Evolutionary conservation across 805 yeast genomes (phyloP), one percentile per base, ranked within the genome.

Genomic region (Wickerhamiella galacta): DNA sequence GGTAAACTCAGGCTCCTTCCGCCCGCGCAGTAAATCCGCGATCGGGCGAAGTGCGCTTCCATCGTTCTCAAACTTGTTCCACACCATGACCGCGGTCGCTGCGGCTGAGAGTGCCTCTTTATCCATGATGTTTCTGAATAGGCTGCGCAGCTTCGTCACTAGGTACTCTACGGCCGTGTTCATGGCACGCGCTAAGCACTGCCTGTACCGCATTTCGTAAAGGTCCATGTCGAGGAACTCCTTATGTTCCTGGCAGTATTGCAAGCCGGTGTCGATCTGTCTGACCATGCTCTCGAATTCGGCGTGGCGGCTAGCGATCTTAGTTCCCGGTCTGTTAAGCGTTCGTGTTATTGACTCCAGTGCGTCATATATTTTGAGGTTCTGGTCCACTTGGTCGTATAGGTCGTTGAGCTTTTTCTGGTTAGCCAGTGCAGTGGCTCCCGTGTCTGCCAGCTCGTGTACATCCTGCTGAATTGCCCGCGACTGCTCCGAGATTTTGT

Each of bases 181-280:
- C 30, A 82, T 61, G 1, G 92, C 75, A 37, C 94, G 65, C 1
- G 85, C 72, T 65, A 82, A 63, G 46, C 94, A 80, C 45, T 80
- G 92, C 39, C 78, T 70, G 56, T 80, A 81, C 37, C 85, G 66
- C 40, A 72, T 69, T 30, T 64, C 66, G 49, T 79, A 82, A 2
- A 70, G 48, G 18, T 73, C 87, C 8, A 69, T 59, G 34, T 83
- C 93, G 47, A 69, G 72, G 46, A 77, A 76, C 36, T 72, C 72
- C 5, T 60, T 53, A 33, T 73, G 67, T 3, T 57, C 54, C 6
- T 63, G 59, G 4, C 74, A 61, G 49, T 80, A 85, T 2, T 47
- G 54, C 24, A 85, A 53, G 22, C 92, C 80, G 11, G 54, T 57
- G 47, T 83, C 93, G 31, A 87, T 57, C 33, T 70, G 69, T 1